A percentile compares a stretch with the other conserved stretches of the same genome.
Evolutionary conservation across 169 alveolate species (phyloP).

Genomic region (Cryptosporidium andersoni): DNA sequence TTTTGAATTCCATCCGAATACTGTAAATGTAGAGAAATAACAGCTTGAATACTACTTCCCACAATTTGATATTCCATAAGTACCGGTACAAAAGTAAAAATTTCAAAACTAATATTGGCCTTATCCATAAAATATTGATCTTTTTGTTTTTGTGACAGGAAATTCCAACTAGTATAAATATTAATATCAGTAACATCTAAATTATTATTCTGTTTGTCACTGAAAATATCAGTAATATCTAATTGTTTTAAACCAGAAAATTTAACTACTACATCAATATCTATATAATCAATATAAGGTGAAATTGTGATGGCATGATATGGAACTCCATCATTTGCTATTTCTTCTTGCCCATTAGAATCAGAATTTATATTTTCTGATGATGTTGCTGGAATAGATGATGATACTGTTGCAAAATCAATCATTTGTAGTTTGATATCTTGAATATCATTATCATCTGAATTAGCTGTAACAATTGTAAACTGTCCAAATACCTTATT

Average conservation of each 20-base stretch:
- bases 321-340: conserved; percentile 17
- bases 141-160: conserved; percentile 29
- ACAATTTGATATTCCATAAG: conserved; percentile 15
- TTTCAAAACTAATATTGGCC: conserved; percentile 30
- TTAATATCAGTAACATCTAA: conserved; percentile 7
- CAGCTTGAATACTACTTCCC: conserved; percentile 42
- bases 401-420: background rate
- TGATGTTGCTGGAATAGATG: background rate
- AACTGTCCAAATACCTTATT: conserved; percentile 7
- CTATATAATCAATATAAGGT: conserved; percentile 49
- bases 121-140: conserved; percentile 20
- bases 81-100: conserved; percentile 59
- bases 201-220: conserved; percentile 3
- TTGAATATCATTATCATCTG: background rate
- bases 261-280: conserved; percentile 14
- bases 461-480: conserved; percentile 4
- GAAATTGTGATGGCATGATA: conserved; percentile 34
- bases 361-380: background rate
- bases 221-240: background rate
- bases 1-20: conserved; percentile 8
- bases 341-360: background rate
- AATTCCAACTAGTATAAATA: conserved; percentile 39
- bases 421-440: background rate
- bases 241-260: background rate
- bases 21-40: conserved; percentile 24